These are phyloP conservation scores for Candida sanyiensis DNA, from an alignment of 805 yeast species.

Conservation along the genomic window DNA sequence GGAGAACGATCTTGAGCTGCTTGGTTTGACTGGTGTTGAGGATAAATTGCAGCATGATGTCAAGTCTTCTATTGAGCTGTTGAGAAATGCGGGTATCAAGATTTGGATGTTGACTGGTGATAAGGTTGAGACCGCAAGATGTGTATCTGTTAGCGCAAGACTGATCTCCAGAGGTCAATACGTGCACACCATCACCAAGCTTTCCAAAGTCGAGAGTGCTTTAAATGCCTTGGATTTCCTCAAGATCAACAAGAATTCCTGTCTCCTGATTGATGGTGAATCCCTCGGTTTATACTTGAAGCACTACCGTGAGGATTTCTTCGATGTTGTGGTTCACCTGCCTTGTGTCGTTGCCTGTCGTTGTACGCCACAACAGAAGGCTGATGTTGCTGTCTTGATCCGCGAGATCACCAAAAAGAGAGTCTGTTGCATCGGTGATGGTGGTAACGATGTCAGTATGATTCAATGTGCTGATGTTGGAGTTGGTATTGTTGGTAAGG, in stretches of 20 bases:
- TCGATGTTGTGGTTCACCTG: conserved; percentile 64
- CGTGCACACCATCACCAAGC: conserved; percentile 76
- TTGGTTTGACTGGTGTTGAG: conserved; percentile 96
- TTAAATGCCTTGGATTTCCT: conserved; percentile 70
- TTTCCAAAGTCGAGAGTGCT: conserved; percentile 55
- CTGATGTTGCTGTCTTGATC: conserved; percentile 83
- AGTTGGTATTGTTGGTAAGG: conserved; percentile 98
- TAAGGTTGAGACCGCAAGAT: conserved; percentile 95
- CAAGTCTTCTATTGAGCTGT: conserved; percentile 82
- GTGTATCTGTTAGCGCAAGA: conserved; percentile 95
- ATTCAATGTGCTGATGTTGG: conserved; percentile 99
- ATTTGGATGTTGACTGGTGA: conserved; percentile 99
- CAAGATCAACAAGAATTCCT: conserved; percentile 50
- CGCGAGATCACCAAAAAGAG: conserved; percentile 76
- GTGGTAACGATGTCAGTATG: conserved; percentile 99
- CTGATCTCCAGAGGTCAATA: conserved; percentile 90
- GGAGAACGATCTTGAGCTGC: conserved; percentile 76
- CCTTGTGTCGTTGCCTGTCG: conserved; percentile 98
- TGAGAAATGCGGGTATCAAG: conserved; percentile 93
- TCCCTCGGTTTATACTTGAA: conserved; percentile 67
- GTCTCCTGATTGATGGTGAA: conserved; percentile 90
- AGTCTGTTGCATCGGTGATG: conserved; percentile 98
- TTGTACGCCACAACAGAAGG: conserved; percentile 98
- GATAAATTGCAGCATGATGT: conserved; percentile 91
- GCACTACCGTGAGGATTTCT: conserved; percentile 64